phyloP scores from a whole-genome alignment of 2,329 filamentous ascomycete species.

The Penicillium sp. region DNA sequence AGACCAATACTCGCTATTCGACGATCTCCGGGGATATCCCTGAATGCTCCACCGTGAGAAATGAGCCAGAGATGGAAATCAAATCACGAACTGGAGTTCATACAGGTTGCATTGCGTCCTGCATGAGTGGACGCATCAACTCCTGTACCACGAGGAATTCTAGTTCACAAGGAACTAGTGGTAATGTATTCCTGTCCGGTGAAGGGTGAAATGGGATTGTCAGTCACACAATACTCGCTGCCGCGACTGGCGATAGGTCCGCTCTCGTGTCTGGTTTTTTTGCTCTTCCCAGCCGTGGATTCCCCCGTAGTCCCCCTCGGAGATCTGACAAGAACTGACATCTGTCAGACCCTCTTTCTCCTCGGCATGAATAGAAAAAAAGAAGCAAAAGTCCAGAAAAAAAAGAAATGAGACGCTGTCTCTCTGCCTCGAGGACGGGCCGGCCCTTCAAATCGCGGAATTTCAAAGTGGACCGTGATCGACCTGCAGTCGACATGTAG shows the following conservation, averaged over 20 bases:
- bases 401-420: constrained; percentile 11
- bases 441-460: constrained; percentile 24
- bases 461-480: constrained; percentile 26
- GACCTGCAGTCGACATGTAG: constrained; percentile 22
- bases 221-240: constrained; percentile 17
- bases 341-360: constrained; percentile 7
- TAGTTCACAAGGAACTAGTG: constrained; percentile 7
- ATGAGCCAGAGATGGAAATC: not conserved
- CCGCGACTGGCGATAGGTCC: constrained; percentile 26
- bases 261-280: not conserved
- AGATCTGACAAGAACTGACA: constrained; percentile 3
- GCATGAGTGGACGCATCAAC: constrained; percentile 13
- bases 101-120: constrained; percentile 11
- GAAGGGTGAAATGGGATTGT: constrained; percentile 1
- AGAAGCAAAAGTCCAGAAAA: constrained; percentile 2
- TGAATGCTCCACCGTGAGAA: not conserved
- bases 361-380: not conserved
- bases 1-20: not conserved
- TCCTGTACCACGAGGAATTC: constrained; percentile 13
- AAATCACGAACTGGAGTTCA: constrained; percentile 1
- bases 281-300: not conserved
- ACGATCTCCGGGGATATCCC: not conserved
- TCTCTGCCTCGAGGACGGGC: constrained; percentile 26
- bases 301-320: not conserved
- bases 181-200: constrained; percentile 11